Evolutionary conservation across 495 filamentous ascomycete genomes (phyloP).

Genomic region (Xylaria telfairii): DNA sequence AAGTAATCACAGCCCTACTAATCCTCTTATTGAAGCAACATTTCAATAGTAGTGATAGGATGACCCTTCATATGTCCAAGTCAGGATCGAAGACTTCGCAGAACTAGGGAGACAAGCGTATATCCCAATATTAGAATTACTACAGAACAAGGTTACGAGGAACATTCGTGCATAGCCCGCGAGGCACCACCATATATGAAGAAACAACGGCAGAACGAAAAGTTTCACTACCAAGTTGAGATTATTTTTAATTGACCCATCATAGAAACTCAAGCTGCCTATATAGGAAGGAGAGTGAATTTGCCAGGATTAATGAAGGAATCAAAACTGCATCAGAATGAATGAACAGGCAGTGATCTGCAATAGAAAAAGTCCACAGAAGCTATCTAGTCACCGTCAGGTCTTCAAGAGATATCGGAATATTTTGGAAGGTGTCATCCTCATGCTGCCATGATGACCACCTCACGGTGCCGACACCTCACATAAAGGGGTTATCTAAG

Average conservation of each 20-base stretch:
- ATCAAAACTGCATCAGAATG: neutral
- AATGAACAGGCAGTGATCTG: slow-evolving; percentile 12
- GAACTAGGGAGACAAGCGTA: neutral
- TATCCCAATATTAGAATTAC: neutral
- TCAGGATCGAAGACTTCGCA: neutral
- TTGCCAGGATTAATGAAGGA: neutral
- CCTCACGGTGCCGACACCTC: neutral
- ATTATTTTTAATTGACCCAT: neutral
- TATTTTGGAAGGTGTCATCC: neutral
- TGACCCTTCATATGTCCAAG: neutral
- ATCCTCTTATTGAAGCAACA: no score
- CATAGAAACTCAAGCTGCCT: neutral
- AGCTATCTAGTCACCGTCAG: neutral
- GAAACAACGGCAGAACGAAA: neutral
- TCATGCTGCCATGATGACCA: neutral
- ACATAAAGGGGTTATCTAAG: neutral
- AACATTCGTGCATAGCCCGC: neutral
- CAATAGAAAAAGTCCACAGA: neutral
- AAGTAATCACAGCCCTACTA: no score
- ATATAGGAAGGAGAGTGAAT: slow-evolving; percentile 21
- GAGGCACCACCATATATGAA: neutral
- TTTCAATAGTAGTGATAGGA: neutral
- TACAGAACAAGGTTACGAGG: neutral
- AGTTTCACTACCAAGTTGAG: neutral
- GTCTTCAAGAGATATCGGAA: neutral